Conservation (phyloP, 2,329 filamentous ascomycete genomes). For the Xylaria sp. region DNA sequence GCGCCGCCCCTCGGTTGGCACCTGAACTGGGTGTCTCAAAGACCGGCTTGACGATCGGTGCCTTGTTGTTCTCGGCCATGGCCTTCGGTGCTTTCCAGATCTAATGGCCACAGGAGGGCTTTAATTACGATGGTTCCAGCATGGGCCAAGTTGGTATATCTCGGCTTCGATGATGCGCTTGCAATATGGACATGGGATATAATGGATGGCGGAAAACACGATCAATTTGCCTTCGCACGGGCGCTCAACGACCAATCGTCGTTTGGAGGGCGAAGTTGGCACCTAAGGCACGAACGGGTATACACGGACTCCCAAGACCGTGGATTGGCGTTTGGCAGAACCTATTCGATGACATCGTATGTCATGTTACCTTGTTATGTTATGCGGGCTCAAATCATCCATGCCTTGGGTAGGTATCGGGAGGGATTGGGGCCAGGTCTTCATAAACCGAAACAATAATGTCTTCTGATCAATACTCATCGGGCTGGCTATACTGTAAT, state of each 20-base stretch:
- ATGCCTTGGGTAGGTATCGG: not conserved
- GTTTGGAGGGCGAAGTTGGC: not conserved
- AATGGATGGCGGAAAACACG: not conserved
- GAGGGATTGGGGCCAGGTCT: not conserved
- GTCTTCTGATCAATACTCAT: too few species aligned
- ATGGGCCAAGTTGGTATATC: not conserved
- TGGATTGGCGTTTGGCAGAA: slow-evolving; percentile 9
- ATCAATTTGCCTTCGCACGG: not conserved
- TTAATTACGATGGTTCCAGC: not conserved
- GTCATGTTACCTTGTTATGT: not conserved
- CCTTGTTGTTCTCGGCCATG: slow-evolving; percentile 52
- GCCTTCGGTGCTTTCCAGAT: slow-evolving; percentile 46
- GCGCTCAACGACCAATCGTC: not conserved
- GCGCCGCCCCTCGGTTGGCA: slow-evolving; percentile 38
- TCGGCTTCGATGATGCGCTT: not conserved
- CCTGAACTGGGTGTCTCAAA: slow-evolving; percentile 45
- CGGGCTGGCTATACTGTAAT: not conserved
- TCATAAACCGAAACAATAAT: not conserved
- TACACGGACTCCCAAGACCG: not conserved
- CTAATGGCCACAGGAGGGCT: slow-evolving; percentile 23
- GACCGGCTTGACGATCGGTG: slow-evolving; percentile 50
- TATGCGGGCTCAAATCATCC: not conserved
- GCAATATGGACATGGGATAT: not conserved
- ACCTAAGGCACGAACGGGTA: not conserved
- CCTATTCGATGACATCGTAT: not conserved